These are phyloP conservation scores for Rhodotorula paludigena DNA, from an alignment of 768 basidiomycete species.

Conservation along the genomic window DNA sequence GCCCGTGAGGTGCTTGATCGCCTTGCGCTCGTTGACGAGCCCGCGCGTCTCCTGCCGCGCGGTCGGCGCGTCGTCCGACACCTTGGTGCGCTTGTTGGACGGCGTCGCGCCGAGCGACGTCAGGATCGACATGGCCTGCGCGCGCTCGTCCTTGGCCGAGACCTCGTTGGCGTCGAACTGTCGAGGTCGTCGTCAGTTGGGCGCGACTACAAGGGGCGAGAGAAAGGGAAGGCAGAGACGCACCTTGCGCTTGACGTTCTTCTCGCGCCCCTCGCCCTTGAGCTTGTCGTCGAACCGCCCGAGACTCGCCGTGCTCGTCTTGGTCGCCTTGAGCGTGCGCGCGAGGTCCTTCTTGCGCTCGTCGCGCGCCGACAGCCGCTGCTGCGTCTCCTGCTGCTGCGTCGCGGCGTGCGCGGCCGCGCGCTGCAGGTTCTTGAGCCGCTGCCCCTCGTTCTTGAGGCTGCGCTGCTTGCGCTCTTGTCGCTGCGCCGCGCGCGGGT, in stretches of 20 bases:
- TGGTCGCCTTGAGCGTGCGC: conserved; percentile 66
- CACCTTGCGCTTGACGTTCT: conserved; percentile 88
- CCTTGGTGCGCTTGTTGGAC: conserved; percentile 58
- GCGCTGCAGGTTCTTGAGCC: conserved; percentile 64
- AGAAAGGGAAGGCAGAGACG: conserved; percentile 28
- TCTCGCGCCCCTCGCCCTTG: conserved; percentile 82
- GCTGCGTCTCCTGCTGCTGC: conserved; percentile 39
- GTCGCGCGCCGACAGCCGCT: conserved; percentile 45
- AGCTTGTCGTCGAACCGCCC: conserved; percentile 82
- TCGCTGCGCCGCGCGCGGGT: conserved; percentile 71
- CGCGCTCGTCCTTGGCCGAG: conserved; percentile 62
- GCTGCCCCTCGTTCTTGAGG: conserved; percentile 78
- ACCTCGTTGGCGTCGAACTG: conserved; percentile 82
- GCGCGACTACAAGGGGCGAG: background rate
- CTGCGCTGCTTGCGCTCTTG: conserved; percentile 73
- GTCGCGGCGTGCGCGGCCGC: conserved; percentile 48
- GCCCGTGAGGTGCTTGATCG: conserved; percentile 52
- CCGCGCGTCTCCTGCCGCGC: conserved; percentile 47
- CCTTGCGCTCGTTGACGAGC: conserved; percentile 81
- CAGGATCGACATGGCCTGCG: conserved; percentile 67
- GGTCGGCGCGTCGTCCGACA: conserved; percentile 51
- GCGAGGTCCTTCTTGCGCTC: conserved; percentile 70
- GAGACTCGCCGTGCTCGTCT: conserved; percentile 87
- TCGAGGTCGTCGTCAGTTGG: background rate
- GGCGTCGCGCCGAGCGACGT: conserved; percentile 61